Evolutionary conservation across 768 basidiomycete genomes (phyloP).

Genomic region (Suillus paluster): DNA sequence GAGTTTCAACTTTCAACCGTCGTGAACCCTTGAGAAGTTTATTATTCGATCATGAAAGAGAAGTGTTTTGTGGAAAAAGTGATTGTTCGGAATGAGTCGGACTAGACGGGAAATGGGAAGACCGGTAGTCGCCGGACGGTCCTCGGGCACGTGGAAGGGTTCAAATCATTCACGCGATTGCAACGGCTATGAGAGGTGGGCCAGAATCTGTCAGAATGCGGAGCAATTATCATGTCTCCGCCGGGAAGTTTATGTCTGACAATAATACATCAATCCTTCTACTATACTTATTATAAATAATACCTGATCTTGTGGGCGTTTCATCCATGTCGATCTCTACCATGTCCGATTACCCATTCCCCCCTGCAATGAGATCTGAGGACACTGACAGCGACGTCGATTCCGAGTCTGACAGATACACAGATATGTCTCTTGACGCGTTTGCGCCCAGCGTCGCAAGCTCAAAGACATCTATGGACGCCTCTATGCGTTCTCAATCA

Average conservation of each 20-base stretch:
- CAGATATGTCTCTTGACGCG: constrained; percentile 44
- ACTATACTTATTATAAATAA: constrained; percentile 4
- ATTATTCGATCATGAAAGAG: neutral
- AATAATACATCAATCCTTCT: constrained; percentile 1
- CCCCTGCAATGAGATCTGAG: constrained; percentile 28
- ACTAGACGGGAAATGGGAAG: constrained; percentile 1
- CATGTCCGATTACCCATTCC: constrained; percentile 17
- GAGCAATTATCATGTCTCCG: constrained; percentile 38
- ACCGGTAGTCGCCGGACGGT: constrained; percentile 14
- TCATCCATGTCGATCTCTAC: constrained; percentile 18
- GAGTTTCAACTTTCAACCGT: neutral
- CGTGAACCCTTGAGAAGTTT: neutral
- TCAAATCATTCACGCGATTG: constrained; percentile 31
- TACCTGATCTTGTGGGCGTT: constrained; percentile 6
- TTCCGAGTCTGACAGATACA: constrained; percentile 46
- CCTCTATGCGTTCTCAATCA: constrained; percentile 65
- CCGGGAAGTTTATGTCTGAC: constrained; percentile 23
- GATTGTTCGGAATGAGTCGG: constrained; percentile 5
- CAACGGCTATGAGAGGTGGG: constrained; percentile 17
- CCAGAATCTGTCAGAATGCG: constrained; percentile 20
- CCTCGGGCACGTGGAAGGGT: constrained; percentile 27
- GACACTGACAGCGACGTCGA: constrained; percentile 52
- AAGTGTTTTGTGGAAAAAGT: neutral
- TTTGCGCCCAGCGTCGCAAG: constrained; percentile 45
- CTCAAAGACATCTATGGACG: constrained; percentile 62